Evolutionary conservation across 257 asterid species (phyloP).

Genomic region (Haberlea rhodopensis): DNA sequence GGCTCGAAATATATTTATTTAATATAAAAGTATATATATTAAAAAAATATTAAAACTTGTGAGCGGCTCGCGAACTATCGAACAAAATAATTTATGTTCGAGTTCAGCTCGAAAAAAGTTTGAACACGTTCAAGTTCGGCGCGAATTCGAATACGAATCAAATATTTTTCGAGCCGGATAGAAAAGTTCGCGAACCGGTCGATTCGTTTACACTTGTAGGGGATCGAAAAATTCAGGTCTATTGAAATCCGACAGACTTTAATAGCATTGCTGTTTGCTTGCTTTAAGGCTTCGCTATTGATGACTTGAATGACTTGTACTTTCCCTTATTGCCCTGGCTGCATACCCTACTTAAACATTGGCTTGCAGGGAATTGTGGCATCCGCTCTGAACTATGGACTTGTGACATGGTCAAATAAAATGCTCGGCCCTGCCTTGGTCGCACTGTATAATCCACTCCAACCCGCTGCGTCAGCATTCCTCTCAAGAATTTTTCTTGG

Average conservation of each 20-base stretch:
- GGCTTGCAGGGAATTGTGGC: conserved; percentile 72
- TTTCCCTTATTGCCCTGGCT: background rate
- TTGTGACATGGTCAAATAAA: conserved; percentile 86
- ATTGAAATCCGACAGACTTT: background rate
- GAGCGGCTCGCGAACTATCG: too few species aligned
- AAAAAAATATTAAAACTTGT: too few species aligned
- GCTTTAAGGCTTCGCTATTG: background rate
- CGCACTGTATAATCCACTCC: conserved; percentile 85
- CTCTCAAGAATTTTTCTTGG: conserved; percentile 82
- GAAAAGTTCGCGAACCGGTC: too few species aligned
- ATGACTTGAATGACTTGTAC: background rate
- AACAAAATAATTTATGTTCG: too few species aligned
- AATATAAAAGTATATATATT: too few species aligned
- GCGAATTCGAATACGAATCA: too few species aligned
- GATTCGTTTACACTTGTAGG: too few species aligned
- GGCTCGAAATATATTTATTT: too few species aligned
- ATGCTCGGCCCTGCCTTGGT: conserved; percentile 88
- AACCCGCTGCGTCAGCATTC: conserved; percentile 86
- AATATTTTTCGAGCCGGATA: too few species aligned
- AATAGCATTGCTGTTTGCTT: background rate
- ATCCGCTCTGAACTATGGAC: conserved; percentile 85
- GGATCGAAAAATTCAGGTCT: too few species aligned
- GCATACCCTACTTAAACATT: background rate
- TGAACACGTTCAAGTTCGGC: too few species aligned
- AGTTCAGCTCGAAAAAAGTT: too few species aligned